phyloP scores from a whole-genome alignment of 495 filamentous ascomycete species.

The Achaetomiella virescens region DNA sequence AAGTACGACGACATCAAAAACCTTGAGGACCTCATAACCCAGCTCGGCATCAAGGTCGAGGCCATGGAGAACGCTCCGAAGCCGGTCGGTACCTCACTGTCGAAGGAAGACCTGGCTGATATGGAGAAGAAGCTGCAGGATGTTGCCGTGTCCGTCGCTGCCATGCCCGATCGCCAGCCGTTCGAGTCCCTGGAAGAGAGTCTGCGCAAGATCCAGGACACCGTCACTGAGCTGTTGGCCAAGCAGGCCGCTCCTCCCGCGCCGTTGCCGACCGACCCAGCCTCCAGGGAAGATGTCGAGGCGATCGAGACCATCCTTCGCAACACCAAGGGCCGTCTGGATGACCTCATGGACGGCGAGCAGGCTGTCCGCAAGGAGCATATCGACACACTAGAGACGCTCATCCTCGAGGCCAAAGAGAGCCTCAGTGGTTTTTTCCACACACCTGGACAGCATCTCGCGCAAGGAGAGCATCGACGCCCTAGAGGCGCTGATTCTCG shows the following conservation, averaged over 20 bases:
- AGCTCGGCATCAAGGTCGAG: conserved; percentile 78
- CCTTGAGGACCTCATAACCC: conserved; percentile 72
- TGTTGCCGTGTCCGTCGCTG: conserved; percentile 56
- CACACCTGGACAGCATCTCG: conserved; percentile 55
- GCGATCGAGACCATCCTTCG: conserved; percentile 83
- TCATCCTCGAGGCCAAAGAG: conserved; percentile 66
- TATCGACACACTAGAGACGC: conserved; percentile 62
- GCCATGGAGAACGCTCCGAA: conserved; percentile 60
- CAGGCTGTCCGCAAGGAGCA: conserved; percentile 64
- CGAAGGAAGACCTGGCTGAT: conserved; percentile 39
- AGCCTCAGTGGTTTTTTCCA: conserved; percentile 52
- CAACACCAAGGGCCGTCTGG: conserved; percentile 76
- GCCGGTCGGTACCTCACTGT: conserved; percentile 29
- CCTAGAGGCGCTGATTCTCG: conserved; percentile 59
- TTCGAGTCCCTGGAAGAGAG: conserved; percentile 21
- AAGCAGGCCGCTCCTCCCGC: conserved; percentile 18
- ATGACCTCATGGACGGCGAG: conserved; percentile 64
- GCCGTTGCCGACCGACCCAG: conserved; percentile 34
- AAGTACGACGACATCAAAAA: conserved; percentile 71
- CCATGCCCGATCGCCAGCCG: conserved; percentile 42
- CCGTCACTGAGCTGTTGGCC: conserved; percentile 26
- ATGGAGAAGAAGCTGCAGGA: conserved; percentile 37
- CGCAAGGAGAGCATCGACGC: conserved; percentile 65
- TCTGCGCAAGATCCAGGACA: conserved; percentile 32
- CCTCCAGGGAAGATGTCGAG: conserved; percentile 69